Base-by-base conservation (phyloP, 176 grass and related monocot species). In the Oryza brachyantha region DNA sequence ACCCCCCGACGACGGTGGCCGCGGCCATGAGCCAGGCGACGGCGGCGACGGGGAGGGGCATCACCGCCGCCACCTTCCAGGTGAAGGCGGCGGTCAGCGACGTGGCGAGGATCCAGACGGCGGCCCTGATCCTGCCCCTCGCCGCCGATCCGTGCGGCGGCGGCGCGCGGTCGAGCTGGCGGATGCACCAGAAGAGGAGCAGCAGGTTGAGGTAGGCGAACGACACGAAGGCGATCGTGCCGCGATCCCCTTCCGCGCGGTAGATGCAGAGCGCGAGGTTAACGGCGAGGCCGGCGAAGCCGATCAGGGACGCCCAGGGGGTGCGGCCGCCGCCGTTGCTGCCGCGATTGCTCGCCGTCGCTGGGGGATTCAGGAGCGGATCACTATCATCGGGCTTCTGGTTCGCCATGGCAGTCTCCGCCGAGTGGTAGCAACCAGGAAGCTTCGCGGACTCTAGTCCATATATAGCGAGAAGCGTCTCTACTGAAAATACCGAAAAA, bases 71-170 rank as follows among this genome's bases (percentile, higher is more conserved):
- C 0, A 90, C 87, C 31, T 72, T 60, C 64, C 83, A 76, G 0
- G 76, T 66, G 43, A 93, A 93, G 59, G 55, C 80, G 2, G 48
- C 42, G 0, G 80, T 86, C 5, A 93, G 73, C 3, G 76, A 28
- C 0, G 84, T 67, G 0, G 76, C 64, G 0, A 93, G 64, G 11
- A 37, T 3, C 90, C 90, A 89, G 0, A 93, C 80, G 21, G 68
- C 39, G 4, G 22, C 32, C 57, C 75, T 93, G 36, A 80, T 31
- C 5, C 7, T 21, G 10, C 14, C 45, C 11, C 60, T 35, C 1
- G 0, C 8, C 13, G 35, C 13, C 2, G 81, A 84, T 8, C 31
- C 24, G 1, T 10, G 54, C 19, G 65, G 76, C 0, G 76, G 54
- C 19, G 65, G 76, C 0, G 76, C 32, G 4, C 21, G 59, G 38